Percentiles rank a stretch among this genome's conserved stretches.
Conservation (phyloP, 1,284 basidiomycete genomes). For the Puccinia horiana region DNA sequence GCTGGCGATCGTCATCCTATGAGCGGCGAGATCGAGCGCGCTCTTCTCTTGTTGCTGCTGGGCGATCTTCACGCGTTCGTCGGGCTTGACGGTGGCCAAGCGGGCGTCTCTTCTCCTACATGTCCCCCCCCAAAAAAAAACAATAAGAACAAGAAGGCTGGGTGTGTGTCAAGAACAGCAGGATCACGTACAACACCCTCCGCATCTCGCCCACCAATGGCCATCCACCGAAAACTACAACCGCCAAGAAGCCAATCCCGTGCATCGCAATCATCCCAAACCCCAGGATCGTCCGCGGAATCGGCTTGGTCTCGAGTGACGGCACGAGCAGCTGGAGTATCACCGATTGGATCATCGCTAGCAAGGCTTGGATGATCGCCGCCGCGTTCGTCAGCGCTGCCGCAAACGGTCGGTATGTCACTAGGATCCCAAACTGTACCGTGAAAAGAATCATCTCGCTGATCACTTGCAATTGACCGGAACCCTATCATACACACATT, state of each 20-base stretch:
- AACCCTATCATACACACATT: slow-evolving; percentile 53
- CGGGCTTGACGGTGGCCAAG: background rate
- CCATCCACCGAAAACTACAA: slow-evolving; percentile 10
- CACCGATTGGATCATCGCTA: slow-evolving; percentile 55
- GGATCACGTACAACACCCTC: slow-evolving; percentile 3
- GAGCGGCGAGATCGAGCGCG: background rate
- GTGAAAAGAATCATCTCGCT: slow-evolving; percentile 56
- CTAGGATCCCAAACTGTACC: slow-evolving; percentile 54
- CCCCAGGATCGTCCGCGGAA: slow-evolving; percentile 57
- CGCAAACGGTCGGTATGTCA: slow-evolving; percentile 54
- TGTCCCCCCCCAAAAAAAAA: background rate
- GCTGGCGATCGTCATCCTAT: background rate
- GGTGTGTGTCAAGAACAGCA: no score
- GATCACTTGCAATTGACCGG: slow-evolving; percentile 56
- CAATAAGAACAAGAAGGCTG: no score
- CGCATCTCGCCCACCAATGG: slow-evolving; percentile 17
- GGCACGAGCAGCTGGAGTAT: slow-evolving; percentile 56
- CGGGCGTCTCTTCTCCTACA: background rate
- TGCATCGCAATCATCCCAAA: slow-evolving; percentile 56
- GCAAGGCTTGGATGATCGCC: slow-evolving; percentile 55
- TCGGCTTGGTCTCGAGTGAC: slow-evolving; percentile 54
- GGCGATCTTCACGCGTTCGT: background rate
- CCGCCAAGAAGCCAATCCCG: slow-evolving; percentile 54
- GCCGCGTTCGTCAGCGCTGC: slow-evolving; percentile 56
- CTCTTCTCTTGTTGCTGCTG: background rate